Evolutionary conservation across 2,329 filamentous ascomycete species (phyloP), one percentile per base, ranked within the genome.

Genomic region (Sarocladiaceae sp.): DNA sequence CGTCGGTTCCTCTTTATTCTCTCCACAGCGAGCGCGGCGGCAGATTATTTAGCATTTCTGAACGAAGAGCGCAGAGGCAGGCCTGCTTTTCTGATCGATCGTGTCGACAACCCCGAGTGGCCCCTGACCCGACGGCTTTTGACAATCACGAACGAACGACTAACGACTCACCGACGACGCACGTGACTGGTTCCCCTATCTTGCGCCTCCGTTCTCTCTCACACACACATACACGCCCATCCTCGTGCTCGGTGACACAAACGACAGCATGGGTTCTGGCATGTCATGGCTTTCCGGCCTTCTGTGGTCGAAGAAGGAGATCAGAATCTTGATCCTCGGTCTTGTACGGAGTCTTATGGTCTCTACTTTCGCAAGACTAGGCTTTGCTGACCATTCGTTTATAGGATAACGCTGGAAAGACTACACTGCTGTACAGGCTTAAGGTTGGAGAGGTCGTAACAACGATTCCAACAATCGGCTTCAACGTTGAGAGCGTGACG

Each of bases 401-500:
- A 35, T 35, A 97, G 90, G 94, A 99, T 72, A 97, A 97, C 71
- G 94, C 94, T 46, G 94, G 94, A 70, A 99, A 99, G 76, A 99
- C 94, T 39, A 99, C 94, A 28, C 79, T 99, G 55, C 78, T 99
- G 54, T 99, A 99, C 77, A 88, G 93, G 72, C 77, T 99, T 61
- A 97, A 97, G 87, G 96, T 99, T 66, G 94, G 94, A 67, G 94
- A 99, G 71, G 94, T 99, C 40, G 94, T 99, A 60, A 97, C 94
- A 56, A 99, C 94, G 63, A 97, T 97, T 79, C 94, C 94, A 18
- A 99, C 94, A 52, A 97, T 99, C 70, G 94, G 94, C 56, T 99
- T 99, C 79, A 99, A 99, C 70, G 94, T 99, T 63, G 94, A 99
- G 74, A 96, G 91, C 20, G 94, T 99, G 58, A 94, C 91, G 62